These are phyloP conservation scores for Penicillium angulare DNA, from an alignment of 495 filamentous ascomycete species.

Conservation along the genomic window DNA sequence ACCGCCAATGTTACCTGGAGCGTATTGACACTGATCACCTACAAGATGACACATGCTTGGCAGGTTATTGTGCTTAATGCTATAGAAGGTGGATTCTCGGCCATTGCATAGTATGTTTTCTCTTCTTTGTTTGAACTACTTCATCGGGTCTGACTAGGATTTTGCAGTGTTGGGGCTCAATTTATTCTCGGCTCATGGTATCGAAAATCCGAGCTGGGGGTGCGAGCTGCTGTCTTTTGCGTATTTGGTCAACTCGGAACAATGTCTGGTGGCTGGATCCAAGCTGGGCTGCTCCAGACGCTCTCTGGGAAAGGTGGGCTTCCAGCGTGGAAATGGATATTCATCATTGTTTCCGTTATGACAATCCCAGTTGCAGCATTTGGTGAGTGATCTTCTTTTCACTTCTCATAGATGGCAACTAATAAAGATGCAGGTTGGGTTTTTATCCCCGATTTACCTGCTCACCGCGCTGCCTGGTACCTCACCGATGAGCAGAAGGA, in stretches of 20 bases:
- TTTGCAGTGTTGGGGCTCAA: slow-evolving; percentile 25
- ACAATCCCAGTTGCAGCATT: slow-evolving; percentile 30
- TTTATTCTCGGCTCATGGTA: slow-evolving; percentile 34
- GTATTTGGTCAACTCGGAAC: slow-evolving; percentile 28
- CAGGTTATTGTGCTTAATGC: slow-evolving; percentile 36
- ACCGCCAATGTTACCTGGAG: slow-evolving; percentile 34
- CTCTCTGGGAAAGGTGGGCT: slow-evolving; percentile 23
- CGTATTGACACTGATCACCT: slow-evolving; percentile 32
- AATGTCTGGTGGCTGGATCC: slow-evolving; percentile 33
- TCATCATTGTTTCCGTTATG: slow-evolving; percentile 34
- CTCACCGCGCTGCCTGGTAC: slow-evolving; percentile 32
- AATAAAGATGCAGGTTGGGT: slow-evolving; percentile 23
- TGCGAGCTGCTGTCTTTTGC: slow-evolving; percentile 29
- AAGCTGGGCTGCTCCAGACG: slow-evolving; percentile 23
- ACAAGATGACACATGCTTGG: slow-evolving; percentile 32
- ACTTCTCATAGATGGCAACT: neutral
- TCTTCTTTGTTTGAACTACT: neutral
- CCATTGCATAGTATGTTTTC: slow-evolving; percentile 31
- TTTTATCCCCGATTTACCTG: slow-evolving; percentile 36
- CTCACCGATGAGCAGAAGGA: slow-evolving; percentile 32
- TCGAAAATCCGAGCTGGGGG: slow-evolving; percentile 28
- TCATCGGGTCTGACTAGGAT: neutral
- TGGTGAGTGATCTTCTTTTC: slow-evolving; percentile 10
- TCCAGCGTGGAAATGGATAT: slow-evolving; percentile 35
- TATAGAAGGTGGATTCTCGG: slow-evolving; percentile 35